A percentile compares a stretch with the other conserved stretches of the same genome.
Evolutionary conservation across 164 flowering plant species (phyloP).

Genomic region (Dillenia turbinata): DNA sequence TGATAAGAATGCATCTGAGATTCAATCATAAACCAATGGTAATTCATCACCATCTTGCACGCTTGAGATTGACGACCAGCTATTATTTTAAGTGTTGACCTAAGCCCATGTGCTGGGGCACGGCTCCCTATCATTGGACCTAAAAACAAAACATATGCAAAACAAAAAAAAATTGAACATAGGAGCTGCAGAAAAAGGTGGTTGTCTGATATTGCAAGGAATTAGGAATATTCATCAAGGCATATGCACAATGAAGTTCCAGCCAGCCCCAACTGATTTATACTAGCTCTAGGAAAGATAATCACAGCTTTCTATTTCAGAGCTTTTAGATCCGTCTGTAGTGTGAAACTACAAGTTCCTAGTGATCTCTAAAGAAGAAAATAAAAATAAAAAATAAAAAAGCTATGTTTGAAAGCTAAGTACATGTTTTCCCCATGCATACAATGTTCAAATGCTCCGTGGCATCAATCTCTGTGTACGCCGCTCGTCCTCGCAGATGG

Average conservation of each 20-base stretch:
- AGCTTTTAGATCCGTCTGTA: constrained; percentile 1
- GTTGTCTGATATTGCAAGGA: not conserved
- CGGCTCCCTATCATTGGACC: too few relatives aligned
- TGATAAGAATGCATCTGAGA: too few relatives aligned
- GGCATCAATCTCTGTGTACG: constrained; percentile 29
- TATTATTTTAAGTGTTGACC: too few relatives aligned
- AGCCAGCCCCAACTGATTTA: not conserved
- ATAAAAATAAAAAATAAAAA: too few relatives aligned
- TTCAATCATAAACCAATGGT: too few relatives aligned
- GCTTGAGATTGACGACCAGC: too few relatives aligned
- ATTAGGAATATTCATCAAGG: constrained; percentile 1
- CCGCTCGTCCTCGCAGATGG: constrained; percentile 30
- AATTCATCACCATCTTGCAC: too few relatives aligned
- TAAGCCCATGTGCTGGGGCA: too few relatives aligned
- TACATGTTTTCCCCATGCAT: not conserved
- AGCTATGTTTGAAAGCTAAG: not conserved
- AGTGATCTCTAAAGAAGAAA: constrained; percentile 12
- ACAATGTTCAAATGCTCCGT: not conserved
- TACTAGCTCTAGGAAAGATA: not conserved
- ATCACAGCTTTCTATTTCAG: not conserved
- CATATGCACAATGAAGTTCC: constrained; percentile 2
- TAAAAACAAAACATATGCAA: too few relatives aligned
- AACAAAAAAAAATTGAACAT: too few relatives aligned
- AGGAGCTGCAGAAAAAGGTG: too few relatives aligned
- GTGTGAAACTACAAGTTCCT: constrained; percentile 5